Base-by-base conservation (phyloP, 371 early-diverging fungal species). In the Apophysomyces sp. region DNA sequence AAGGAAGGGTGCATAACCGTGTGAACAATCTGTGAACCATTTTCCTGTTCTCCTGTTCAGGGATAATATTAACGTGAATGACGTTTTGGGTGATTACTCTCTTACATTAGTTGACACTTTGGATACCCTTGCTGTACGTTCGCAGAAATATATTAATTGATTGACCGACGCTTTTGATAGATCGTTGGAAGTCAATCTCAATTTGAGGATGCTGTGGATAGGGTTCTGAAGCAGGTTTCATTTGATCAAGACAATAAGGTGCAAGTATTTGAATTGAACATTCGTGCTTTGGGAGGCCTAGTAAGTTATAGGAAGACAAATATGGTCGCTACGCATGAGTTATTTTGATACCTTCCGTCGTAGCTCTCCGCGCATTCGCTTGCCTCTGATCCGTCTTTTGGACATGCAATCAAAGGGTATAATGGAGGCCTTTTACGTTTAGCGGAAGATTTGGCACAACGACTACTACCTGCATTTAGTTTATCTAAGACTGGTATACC, bases 261-360 rank as follows among this genome's bases (percentile, higher is more conserved):
- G 0, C 95, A 95, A 71, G 93, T 97, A 3, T 98, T 98, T 80
- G 98, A 98, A 74, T 82, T 89, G 34, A 96, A 92, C 39, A 98
- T 98, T 52, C 82, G 98, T 31, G 86, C 94, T 40, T 71, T 98
- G 2, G 98, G 98, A 5, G 95, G 93, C 11, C 74, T 97, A 63
- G 83, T 91, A 81, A 69, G 61, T 60, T 15, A 26, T 9, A n/a
- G n/a, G n/a, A n/a, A n/a, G n/a, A n/a, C n/a, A n/a, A n/a, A n/a
- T 58, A 52, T 3, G 12, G 12, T 41, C n/a, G 16, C 18, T 16
- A 3, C 18, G 16, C 8, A 51, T 8, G 34, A 18, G n/a, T 27
- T 13, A 34, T 32, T 21, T 8, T 30, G 12, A 4, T 29, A 9
- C 24, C 2, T 16, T 7, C 8, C n/a, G 3, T 12, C 26, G 7